Conservation (phyloP, 768 basidiomycete species). For the Pholiota microspora region DNA sequence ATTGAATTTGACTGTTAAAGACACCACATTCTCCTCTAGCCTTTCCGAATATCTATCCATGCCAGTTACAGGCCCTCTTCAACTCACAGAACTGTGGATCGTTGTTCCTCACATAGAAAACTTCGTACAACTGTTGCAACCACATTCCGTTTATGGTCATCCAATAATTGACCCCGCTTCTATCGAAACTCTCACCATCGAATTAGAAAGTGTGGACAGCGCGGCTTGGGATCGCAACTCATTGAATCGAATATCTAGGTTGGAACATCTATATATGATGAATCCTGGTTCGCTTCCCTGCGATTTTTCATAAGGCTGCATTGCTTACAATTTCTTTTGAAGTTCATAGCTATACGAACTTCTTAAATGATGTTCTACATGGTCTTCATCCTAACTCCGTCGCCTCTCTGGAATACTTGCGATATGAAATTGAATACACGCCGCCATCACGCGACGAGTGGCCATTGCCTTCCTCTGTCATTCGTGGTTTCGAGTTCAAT, state of each 20-base stretch:
- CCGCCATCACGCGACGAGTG: too few relatives aligned
- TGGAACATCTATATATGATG: not conserved
- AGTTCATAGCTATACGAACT: not conserved
- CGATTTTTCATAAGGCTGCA: not conserved
- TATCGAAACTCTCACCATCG: not conserved
- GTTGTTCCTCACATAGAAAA: not conserved
- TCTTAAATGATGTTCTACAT: not conserved
- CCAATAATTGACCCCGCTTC: conserved; percentile 1
- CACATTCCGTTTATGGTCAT: not conserved
- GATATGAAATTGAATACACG: too few relatives aligned
- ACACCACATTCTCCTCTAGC: not conserved
- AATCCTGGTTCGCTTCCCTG: not conserved
- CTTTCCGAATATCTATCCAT: not conserved
- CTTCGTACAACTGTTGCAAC: not conserved
- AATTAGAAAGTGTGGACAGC: not conserved
- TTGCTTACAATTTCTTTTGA: not conserved
- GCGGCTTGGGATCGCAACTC: not conserved
- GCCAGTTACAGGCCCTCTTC: not conserved
- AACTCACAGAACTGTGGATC: not conserved
- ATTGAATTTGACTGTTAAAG: not conserved
- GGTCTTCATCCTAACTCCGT: not conserved
- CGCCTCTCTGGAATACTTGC: too few relatives aligned
- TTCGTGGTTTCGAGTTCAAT: too few relatives aligned
- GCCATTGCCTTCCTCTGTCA: too few relatives aligned
- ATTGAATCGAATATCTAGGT: not conserved